Base-by-base conservation (phyloP, 2,329 filamentous ascomycete genomes). In the Cordyceps militaris region DNA sequence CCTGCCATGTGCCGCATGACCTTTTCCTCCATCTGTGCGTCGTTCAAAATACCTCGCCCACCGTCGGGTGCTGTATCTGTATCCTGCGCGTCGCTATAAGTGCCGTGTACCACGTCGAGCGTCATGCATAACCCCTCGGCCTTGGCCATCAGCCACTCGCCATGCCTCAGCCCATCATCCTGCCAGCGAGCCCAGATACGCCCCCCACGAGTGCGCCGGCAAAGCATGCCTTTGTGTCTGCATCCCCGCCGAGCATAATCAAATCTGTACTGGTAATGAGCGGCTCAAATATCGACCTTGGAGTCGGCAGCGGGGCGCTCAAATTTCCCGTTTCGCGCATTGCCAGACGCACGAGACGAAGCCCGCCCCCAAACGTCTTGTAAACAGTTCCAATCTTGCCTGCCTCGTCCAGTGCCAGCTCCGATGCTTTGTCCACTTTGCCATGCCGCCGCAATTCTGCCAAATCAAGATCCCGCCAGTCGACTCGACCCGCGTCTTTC, bases 171-270 rank as follows among this genome's bases (percentile, higher is more conserved):
- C 0, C 79, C 79, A 54, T 78, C 79, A 54, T 38, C 34, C 53
- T 73, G 71, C 79, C 79, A 82, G 59, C 79, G 74, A 0, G 69
- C 79, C 79, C 1, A 80, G 62, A 42, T 74, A 76, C 0, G 71
- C 73, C 0, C n/a, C 79, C 79, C 0, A 81, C 61, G 0, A 82
- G 66, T 0, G 78, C 76, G 0, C 78, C 79, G 0, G 78, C 78
- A 55, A 77, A 78, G 46, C 76, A 79, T 7, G 77, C 78, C 59
- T 82, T 81, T 0, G 79, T 81, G 60, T 81, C 79, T 3, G 79
- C 77, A 60, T 82, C 79, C 0, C 79, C 2, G 24, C 76, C 79
- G 36, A 74, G 70, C 76, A 80, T 78, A 36, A 77, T 72, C 14
- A 82, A 55, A 55, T 55, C 52, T 36, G 11, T 76, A 13, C 81